Evolutionary conservation across 345 rosid species (phyloP), one percentile per base, ranked within the genome.

Genomic region (Eucalyptus marginata): DNA sequence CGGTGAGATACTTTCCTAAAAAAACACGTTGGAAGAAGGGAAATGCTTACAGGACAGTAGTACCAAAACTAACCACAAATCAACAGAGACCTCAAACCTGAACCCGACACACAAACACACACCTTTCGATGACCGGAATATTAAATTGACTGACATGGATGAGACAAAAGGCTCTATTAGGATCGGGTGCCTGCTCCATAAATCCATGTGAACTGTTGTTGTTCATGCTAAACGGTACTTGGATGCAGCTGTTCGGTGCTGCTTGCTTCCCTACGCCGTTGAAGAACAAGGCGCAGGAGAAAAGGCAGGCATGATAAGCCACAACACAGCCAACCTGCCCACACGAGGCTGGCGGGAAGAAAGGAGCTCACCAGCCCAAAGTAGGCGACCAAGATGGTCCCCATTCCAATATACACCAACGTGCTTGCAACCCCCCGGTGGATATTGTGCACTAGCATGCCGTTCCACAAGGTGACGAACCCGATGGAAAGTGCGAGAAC

Each of bases 251-350:
- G 12, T 15, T 66, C 43, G 2, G 4, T 9, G 43, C 43, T 4
- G 22, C 79, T 66, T 1, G 1, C 40, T 66, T 8, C 40, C 22
- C 3, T 3, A 3, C 7, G 7, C 24, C 2, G 5, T 4, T 6
- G 12, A 16, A 20, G 79, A 36, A 13, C 16, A 13, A 87, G 79
- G 79, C 79, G 2, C 13, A 43, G 0, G 27, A 58, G 44, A 6
- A 51, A 27, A 17, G 71, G 76, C 29, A 43, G 15, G 29, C 68
- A 58, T 0, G 47, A 52, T 8, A 25, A 36, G 12, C 25, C 47
- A 36, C 36, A 54, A 43, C 20, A 87, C 3, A 87, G 51, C 88
- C 33, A 87, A 25, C 20, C 44, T 0, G 27, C 49, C 76, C 76
- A 56, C 49, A 3, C 12, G 2, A 56, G 51, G 33, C 4, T 7